These are phyloP conservation scores for Serendipita sp. DNA, from an alignment of 768 basidiomycete species.

Conservation along the genomic window DNA sequence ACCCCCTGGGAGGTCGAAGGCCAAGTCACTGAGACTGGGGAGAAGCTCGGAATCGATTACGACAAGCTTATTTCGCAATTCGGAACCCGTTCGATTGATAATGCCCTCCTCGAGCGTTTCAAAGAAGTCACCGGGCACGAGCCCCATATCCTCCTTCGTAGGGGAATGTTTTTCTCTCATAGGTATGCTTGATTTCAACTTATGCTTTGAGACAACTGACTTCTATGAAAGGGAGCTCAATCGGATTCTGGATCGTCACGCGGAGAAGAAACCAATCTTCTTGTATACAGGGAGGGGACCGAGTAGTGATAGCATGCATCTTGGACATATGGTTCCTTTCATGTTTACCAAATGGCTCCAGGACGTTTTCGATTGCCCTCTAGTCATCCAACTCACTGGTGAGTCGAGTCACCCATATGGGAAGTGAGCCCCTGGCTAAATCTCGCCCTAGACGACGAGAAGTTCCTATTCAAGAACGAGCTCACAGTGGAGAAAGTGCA, in stretches of 20 bases:
- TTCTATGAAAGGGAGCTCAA: slow-evolving; percentile 59
- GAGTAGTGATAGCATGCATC: slow-evolving; percentile 90
- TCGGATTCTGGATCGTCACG: slow-evolving; percentile 85
- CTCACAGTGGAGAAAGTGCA: slow-evolving; percentile 81
- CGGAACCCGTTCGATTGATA: slow-evolving; percentile 71
- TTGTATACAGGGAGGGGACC: slow-evolving; percentile 96
- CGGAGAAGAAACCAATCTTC: slow-evolving; percentile 95
- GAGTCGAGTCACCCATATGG: slow-evolving; percentile 12
- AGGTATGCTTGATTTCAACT: slow-evolving; percentile 36
- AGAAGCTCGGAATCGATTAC: slow-evolving; percentile 89
- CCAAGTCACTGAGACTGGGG: slow-evolving; percentile 71
- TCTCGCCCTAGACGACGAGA: slow-evolving; percentile 68
- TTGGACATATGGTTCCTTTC: slow-evolving; percentile 96
- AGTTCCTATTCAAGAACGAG: slow-evolving; percentile 94
- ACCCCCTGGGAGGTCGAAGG: slow-evolving; percentile 99
- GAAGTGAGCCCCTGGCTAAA: background rate
- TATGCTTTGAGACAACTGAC: slow-evolving; percentile 7
- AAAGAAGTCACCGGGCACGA: slow-evolving; percentile 77
- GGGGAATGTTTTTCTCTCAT: slow-evolving; percentile 97
- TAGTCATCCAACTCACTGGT: slow-evolving; percentile 95
- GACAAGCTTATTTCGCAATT: slow-evolving; percentile 91
- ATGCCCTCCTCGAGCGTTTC: slow-evolving; percentile 68
- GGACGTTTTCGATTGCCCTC: slow-evolving; percentile 84
- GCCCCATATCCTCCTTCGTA: slow-evolving; percentile 75
- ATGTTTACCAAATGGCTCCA: slow-evolving; percentile 97